Conservation (phyloP, 495 filamentous ascomycete genomes). For the Tuber magnatum region DNA sequence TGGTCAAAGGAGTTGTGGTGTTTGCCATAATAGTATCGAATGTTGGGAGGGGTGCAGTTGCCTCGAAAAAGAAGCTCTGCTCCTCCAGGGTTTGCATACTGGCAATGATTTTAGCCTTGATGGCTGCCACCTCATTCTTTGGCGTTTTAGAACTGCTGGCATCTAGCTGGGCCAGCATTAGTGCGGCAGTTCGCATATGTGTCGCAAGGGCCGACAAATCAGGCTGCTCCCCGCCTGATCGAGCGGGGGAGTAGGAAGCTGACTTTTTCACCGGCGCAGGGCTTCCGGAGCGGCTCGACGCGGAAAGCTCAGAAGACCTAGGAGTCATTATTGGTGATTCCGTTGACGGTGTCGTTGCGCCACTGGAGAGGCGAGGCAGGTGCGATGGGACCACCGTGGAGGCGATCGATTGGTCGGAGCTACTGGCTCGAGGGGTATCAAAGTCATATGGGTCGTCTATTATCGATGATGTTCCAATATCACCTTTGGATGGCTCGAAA, state of each 20-base stretch:
- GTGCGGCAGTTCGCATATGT: slow-evolving; percentile 70
- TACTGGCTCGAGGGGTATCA: slow-evolving; percentile 16
- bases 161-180: slow-evolving; percentile 72
- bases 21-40: slow-evolving; percentile 67
- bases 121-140: slow-evolving; percentile 64
- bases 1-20: slow-evolving; percentile 37
- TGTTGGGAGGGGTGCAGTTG: slow-evolving; percentile 51
- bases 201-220: slow-evolving; percentile 69
- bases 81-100: slow-evolving; percentile 79
- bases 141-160: slow-evolving; percentile 64
- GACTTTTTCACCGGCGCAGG: slow-evolving; percentile 45
- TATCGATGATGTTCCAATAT: slow-evolving; percentile 61
- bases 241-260: slow-evolving; percentile 8
- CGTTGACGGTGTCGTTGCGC: slow-evolving; percentile 49
- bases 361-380: slow-evolving; percentile 51
- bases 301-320: slow-evolving; percentile 51
- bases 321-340: slow-evolving; percentile 51
- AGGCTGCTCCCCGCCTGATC: slow-evolving; percentile 49
- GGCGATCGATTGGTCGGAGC: slow-evolving; percentile 13
- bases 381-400: slow-evolving; percentile 15
- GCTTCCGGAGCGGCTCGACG: slow-evolving; percentile 55
- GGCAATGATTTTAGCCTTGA: slow-evolving; percentile 68
- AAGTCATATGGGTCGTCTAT: slow-evolving; percentile 50
- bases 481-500: slow-evolving; percentile 64
- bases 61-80: slow-evolving; percentile 62